Percentiles rank a stretch among this genome's conserved stretches.
Conservation (phyloP, 257 asterid genomes). For the Solanum lignicaule region DNA sequence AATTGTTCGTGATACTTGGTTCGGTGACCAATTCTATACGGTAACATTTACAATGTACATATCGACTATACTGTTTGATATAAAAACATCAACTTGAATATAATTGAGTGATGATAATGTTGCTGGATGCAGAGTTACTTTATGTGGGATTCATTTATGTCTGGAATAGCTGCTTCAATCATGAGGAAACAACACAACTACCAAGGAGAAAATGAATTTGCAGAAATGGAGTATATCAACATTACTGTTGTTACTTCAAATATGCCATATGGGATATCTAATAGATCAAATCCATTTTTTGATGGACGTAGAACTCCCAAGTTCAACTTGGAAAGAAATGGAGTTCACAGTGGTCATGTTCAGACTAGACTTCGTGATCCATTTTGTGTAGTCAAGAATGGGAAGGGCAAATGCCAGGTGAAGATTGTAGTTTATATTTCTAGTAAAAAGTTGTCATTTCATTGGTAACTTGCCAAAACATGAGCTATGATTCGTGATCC, state of each 20-base stretch:
- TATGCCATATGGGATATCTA: slow-evolving; percentile 47
- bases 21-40: slow-evolving; percentile 42
- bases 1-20: slow-evolving; percentile 65
- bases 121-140: slow-evolving; percentile 56
- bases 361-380: slow-evolving; percentile 67
- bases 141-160: slow-evolving; percentile 79
- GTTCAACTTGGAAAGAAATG: slow-evolving; percentile 37
- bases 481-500: background rate
- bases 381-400: slow-evolving; percentile 49
- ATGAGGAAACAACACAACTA: slow-evolving; percentile 36
- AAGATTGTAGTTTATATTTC: background rate
- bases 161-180: slow-evolving; percentile 83
- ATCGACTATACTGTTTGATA: background rate
- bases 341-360: slow-evolving; percentile 81
- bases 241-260: slow-evolving; percentile 73
- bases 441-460: background rate
- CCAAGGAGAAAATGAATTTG: slow-evolving; percentile 64
- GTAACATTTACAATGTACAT: slow-evolving; percentile 15
- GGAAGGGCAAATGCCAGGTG: slow-evolving; percentile 74
- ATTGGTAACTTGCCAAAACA: background rate
- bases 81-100: background rate
- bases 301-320: slow-evolving; percentile 35
- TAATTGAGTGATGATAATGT: background rate
- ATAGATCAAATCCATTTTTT: slow-evolving; percentile 71
- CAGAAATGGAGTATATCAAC: slow-evolving; percentile 72